A percentile compares a stretch with the other conserved stretches of the same genome.
Evolutionary conservation across 2,329 filamentous ascomycete species (phyloP).

Genomic region (Bipolaris sorokiniana): DNA sequence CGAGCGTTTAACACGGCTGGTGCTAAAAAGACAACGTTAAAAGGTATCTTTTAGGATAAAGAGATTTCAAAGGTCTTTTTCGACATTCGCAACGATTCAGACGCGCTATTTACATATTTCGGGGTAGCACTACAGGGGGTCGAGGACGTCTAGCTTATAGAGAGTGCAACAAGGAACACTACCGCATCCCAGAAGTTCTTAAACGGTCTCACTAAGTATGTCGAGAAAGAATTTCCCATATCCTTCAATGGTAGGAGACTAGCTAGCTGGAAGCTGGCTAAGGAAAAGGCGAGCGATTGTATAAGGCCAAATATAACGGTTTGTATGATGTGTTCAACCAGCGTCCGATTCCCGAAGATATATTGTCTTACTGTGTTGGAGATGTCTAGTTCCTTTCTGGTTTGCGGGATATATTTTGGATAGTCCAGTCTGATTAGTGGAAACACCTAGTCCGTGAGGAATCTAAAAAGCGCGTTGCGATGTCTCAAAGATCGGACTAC

Average conservation of each 20-base stretch:
- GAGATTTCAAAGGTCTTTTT: slow-evolving; percentile 39
- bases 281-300: slow-evolving; percentile 32
- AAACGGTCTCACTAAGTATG: slow-evolving; percentile 1
- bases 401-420: slow-evolving; percentile 6
- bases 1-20: slow-evolving; percentile 32
- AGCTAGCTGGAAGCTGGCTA: slow-evolving; percentile 8
- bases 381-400: slow-evolving; percentile 31
- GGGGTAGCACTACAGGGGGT: slow-evolving; percentile 4
- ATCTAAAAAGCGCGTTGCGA: slow-evolving; percentile 16
- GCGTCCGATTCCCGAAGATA: slow-evolving; percentile 34
- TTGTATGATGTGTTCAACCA: slow-evolving; percentile 37
- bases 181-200: neutral
- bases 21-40: neutral
- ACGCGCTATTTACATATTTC: slow-evolving; percentile 30
- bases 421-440: neutral
- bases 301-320: slow-evolving; percentile 32
- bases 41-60: slow-evolving; percentile 26
- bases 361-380: slow-evolving; percentile 34
- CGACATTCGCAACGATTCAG: slow-evolving; percentile 39
- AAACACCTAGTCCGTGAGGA: slow-evolving; percentile 5
- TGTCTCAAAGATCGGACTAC: slow-evolving; percentile 23
- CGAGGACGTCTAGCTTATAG: slow-evolving; percentile 13
- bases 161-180: slow-evolving; percentile 3
- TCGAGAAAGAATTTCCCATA: neutral
- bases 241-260: neutral